These are phyloP conservation scores for Gracilaria domingensis DNA, from an alignment of 23 red algal genomes.

Conservation along the genomic window DNA sequence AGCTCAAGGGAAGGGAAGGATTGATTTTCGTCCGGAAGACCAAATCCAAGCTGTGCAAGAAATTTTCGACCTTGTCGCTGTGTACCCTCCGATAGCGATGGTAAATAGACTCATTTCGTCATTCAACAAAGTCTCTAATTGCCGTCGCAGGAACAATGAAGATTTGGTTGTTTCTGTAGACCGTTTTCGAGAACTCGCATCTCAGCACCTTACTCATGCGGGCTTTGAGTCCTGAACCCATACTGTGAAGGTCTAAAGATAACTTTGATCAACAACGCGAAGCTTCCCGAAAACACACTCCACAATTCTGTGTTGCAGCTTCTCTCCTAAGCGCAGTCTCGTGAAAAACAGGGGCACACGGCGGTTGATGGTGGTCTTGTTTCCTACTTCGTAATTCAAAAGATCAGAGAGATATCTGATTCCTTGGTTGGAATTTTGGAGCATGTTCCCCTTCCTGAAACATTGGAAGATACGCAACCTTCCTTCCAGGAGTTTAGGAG, in stretches of 20 bases:
- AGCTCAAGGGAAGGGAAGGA: slow-evolving; percentile 16
- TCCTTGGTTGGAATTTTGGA: not conserved
- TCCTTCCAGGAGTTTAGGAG: not conserved
- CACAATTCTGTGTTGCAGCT: slow-evolving; percentile 24
- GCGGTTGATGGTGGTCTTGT: not conserved
- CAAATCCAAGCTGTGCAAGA: not conserved
- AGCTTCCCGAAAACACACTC: not conserved
- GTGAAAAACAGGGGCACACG: not conserved
- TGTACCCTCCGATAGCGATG: not conserved
- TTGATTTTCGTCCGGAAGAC: slow-evolving; percentile 13
- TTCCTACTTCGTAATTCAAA: not conserved
- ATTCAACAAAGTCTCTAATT: not conserved
- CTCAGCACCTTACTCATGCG: not conserved
- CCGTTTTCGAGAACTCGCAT: not conserved
- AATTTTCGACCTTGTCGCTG: not conserved
- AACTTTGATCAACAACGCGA: not conserved
- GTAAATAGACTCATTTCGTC: not conserved
- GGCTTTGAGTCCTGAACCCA: not conserved
- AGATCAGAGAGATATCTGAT: not conserved
- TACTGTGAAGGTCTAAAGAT: not conserved
- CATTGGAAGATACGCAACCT: not conserved
- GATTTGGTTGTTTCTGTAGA: not conserved
- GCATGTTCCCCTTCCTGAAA: not conserved
- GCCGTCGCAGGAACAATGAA: not conserved
- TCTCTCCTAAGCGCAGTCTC: not conserved